Evolutionary conservation across 225 moss, liverwort and hornwort species (phyloP), one percentile per base, ranked within the genome.

Genomic region (Bryum argenteum): DNA sequence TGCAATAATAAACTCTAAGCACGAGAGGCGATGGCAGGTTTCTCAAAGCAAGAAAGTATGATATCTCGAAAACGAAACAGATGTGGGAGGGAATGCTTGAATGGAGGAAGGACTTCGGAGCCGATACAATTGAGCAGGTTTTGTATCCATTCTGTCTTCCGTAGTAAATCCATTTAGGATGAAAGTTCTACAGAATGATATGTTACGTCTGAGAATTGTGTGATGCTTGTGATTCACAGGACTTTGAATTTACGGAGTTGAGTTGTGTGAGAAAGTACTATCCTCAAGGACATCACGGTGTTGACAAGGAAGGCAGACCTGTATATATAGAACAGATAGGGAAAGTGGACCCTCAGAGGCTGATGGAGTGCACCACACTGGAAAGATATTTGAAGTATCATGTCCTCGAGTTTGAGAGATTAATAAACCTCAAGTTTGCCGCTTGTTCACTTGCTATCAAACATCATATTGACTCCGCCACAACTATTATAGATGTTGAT

Each of bases 221-320:
- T 73, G 57, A 26, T 40, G 38, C 19, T 51, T 26, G 6, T 65
- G 59, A 20, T 65, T 51, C 21, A 33, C 82, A 98, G 98, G 94
- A 98, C 64, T 94, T 85, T 63, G 55, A 80, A 8, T 98, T 86
- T 57, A 66, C 78, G 9, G 98, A 94, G 78, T 1, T 89, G 70
- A 84, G 91, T 4, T 69, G 81, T 48, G 92, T 94, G 48, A 79
- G 81, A 72, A 63, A 17, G 61, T 87, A 87, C 43, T 94, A 98
- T 73, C 94, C 98, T 21, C 98, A 98, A 81, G 98, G 98, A 48
- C 98, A 98, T 63, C 98, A 98, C 70, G 94, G 98, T 18, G 28
- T 90, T 23, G 98, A 98, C 62, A 91, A 69, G 56, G 94, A 98
- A 33, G 98, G 98, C n/a, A 87, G 94, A 69, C 94, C 94, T 15